phyloP scores from a whole-genome alignment of 208 protist species.

The Wallacemonas sp. region DNA sequence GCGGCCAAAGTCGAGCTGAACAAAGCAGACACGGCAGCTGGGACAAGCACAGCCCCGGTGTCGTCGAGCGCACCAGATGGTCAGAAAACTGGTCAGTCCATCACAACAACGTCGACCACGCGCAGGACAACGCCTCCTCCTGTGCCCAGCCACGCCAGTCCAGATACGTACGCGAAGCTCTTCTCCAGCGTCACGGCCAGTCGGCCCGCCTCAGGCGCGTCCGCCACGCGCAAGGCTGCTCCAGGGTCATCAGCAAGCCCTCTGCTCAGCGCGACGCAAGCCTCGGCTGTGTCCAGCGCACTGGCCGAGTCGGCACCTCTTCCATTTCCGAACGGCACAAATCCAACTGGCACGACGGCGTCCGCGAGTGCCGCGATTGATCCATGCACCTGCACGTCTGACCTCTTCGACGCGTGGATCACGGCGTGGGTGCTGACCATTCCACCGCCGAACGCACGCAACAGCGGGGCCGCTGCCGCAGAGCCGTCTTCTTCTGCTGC shows the following conservation, averaged over 20 bases:
- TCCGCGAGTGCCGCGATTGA: constrained; percentile 31
- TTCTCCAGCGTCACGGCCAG: background rate
- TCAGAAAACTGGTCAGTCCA: too few species aligned
- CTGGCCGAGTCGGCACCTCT: constrained; percentile 7
- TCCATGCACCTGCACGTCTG: constrained; percentile 27
- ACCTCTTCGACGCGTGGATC: constrained; percentile 44
- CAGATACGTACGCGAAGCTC: background rate
- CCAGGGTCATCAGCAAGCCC: background rate
- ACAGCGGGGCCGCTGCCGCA: background rate
- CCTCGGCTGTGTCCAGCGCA: too few species aligned
- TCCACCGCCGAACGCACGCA: constrained; percentile 27
- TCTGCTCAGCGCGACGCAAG: background rate
- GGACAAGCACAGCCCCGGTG: too few species aligned
- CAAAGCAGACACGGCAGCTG: too few species aligned
- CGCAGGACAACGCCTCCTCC: too few species aligned
- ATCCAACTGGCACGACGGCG: background rate
- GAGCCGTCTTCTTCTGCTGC: too few species aligned
- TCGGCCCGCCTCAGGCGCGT: background rate
- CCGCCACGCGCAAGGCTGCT: background rate
- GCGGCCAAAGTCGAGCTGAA: too few species aligned
- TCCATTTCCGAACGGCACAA: constrained; percentile 18
- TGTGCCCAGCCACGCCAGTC: background rate
- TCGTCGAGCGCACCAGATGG: too few species aligned
- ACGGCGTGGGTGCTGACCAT: constrained; percentile 42
- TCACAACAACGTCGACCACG: too few species aligned